Conservation (phyloP, 148 eudicot genomes). For the Salicornia ramosissima region DNA sequence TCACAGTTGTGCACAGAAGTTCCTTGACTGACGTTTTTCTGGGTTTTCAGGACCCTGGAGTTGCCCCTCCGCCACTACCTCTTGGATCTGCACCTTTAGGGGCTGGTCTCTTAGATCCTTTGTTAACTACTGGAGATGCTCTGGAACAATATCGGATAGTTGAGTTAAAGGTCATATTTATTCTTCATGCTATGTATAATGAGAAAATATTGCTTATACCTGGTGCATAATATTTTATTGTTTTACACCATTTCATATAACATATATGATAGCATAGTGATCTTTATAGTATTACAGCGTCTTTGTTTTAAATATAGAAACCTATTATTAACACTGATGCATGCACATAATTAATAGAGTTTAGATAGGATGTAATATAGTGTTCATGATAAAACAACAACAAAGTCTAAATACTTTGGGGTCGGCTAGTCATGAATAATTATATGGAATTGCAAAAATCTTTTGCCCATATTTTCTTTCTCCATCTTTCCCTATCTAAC, state of each 20-base stretch:
- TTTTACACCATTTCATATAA: too few species aligned
- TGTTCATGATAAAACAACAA: too few species aligned
- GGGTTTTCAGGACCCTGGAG: constrained; percentile 50
- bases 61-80: constrained; percentile 42
- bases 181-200: background rate
- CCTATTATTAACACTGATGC: too few species aligned
- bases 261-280: background rate
- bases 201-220: background rate
- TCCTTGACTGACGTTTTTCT: constrained; percentile 17
- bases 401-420: too few species aligned
- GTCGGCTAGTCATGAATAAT: too few species aligned
- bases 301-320: too few species aligned
- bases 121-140: constrained; percentile 79
- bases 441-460: too few species aligned
- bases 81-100: constrained; percentile 42
- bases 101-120: constrained; percentile 48
- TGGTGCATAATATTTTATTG: too few species aligned
- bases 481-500: too few species aligned
- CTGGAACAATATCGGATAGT: constrained; percentile 79
- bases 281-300: background rate
- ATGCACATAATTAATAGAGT: too few species aligned
- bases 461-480: too few species aligned
- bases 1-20: background rate
- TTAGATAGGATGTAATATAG: too few species aligned
- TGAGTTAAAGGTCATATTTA: constrained; percentile 61